phyloP scores from a whole-genome alignment of 306 rosid genomes.

The Malus sieversii region DNA sequence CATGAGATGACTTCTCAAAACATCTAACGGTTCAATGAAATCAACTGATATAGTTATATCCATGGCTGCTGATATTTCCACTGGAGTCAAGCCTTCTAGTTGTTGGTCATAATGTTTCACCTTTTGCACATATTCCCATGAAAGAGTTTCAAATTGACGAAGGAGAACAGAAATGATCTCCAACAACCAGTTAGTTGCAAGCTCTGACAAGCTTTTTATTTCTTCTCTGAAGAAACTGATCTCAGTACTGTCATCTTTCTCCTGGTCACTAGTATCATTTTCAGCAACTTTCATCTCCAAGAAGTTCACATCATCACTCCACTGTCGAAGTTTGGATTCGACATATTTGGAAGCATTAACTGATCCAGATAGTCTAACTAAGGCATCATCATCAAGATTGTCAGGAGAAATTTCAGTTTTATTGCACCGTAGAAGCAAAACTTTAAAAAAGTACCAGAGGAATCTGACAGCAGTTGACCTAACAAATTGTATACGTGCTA shows the following conservation, averaged over 20 bases:
- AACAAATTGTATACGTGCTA: constrained; percentile 37
- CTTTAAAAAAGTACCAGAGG: constrained; percentile 64
- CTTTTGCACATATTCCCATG: constrained; percentile 48
- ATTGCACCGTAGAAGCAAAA: constrained; percentile 44
- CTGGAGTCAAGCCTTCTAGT: constrained; percentile 18
- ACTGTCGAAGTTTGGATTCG: constrained; percentile 47
- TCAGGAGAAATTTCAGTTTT: constrained; percentile 32
- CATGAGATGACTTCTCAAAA: constrained; percentile 35
- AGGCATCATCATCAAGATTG: constrained; percentile 27
- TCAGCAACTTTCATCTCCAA: constrained; percentile 68
- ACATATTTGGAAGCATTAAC: constrained; percentile 61
- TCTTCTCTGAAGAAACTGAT: constrained; percentile 48
- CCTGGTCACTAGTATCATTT: constrained; percentile 29
- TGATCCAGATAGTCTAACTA: constrained; percentile 36
- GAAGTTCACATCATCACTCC: constrained; percentile 58
- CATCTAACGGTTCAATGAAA: constrained; percentile 47
- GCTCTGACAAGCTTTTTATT: constrained; percentile 53
- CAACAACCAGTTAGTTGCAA: constrained; percentile 65
- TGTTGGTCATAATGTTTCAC: constrained; percentile 27
- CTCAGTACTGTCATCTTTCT: constrained; percentile 16
- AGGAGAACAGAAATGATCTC: constrained; percentile 55
- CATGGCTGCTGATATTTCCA: constrained; percentile 12
- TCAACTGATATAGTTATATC: constrained; percentile 38
- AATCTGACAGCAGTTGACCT: constrained; percentile 59
- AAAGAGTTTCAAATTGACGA: constrained; percentile 52